Evolutionary conservation across 1,284 basidiomycete genomes (phyloP).

Genomic region (Ceratobasidium sp.): DNA sequence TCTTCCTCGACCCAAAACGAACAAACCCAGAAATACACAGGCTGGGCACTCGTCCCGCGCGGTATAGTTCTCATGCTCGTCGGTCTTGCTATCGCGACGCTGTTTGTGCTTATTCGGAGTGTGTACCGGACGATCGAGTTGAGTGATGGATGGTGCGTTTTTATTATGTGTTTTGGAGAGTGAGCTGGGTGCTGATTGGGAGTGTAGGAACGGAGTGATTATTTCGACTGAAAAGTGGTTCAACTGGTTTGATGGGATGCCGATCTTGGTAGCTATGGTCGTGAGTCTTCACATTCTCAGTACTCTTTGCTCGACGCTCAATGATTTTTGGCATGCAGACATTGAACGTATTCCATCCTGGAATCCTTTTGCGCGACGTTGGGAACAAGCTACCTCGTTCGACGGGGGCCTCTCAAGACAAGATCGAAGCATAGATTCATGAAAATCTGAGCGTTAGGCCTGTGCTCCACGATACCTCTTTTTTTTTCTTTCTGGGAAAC

Average conservation of each 20-base stretch:
- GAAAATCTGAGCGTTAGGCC: neutral
- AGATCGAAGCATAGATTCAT: neutral
- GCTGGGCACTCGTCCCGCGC: constrained; percentile 17
- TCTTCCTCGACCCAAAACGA: constrained; percentile 47
- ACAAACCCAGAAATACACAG: constrained; percentile 30
- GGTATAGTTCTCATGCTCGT: constrained; percentile 43
- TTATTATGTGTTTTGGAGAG: neutral
- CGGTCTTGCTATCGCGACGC: constrained; percentile 47
- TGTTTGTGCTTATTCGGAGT: constrained; percentile 46
- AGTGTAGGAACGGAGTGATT: constrained; percentile 43
- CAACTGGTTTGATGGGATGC: constrained; percentile 43
- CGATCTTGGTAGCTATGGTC: constrained; percentile 40
- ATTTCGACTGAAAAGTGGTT: constrained; percentile 45
- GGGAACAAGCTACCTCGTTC: neutral
- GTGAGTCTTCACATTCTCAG: neutral
- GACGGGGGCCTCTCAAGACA: neutral
- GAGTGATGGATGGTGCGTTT: constrained; percentile 54
- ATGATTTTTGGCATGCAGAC: neutral
- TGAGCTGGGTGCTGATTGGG: neutral
- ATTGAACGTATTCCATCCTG: constrained; percentile 49
- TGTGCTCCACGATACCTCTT: neutral
- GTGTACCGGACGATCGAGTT: constrained; percentile 52
- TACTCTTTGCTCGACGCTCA: neutral
- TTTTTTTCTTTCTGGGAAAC: neutral
- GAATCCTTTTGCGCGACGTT: constrained; percentile 20